These are phyloP conservation scores for Fusarium sp. DNA, from an alignment of 2,329 filamentous ascomycete species.

Conservation along the genomic window DNA sequence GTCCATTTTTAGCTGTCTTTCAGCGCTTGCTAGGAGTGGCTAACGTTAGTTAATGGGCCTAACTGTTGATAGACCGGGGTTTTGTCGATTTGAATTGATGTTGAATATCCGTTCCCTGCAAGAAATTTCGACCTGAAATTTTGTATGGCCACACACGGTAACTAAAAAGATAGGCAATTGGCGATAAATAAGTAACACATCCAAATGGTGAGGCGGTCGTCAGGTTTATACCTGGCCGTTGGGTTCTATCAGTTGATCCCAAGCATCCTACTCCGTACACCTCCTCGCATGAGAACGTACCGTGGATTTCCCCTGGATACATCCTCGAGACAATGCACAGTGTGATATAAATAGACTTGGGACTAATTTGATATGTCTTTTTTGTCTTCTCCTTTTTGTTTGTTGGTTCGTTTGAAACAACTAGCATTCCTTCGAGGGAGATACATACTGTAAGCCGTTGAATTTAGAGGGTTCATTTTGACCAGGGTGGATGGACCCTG, in stretches of 20 bases:
- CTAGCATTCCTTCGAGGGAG: not conserved
- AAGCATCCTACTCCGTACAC: conserved; percentile 1
- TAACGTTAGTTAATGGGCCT: not conserved
- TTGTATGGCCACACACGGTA: not conserved
- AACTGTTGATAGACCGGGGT: conserved; percentile 1
- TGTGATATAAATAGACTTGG: not conserved
- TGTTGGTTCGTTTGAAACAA: not conserved
- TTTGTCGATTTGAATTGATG: not conserved
- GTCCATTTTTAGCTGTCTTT: conserved; percentile 38
- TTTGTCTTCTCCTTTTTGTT: not conserved
- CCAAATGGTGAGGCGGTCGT: not conserved
- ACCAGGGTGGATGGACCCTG: conserved; percentile 34
- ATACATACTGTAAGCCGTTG: conserved; percentile 16
- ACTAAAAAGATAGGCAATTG: not conserved
- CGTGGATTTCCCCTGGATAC: conserved; percentile 8
- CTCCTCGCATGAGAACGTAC: conserved; percentile 33
- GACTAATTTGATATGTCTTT: not conserved
- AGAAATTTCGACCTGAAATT: not conserved
- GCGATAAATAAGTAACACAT: not conserved
- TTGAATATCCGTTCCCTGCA: not conserved
- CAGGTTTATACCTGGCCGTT: conserved; percentile 20
- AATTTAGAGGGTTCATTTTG: conserved; percentile 6
- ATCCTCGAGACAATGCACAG: conserved; percentile 6
- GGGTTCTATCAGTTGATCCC: conserved; percentile 9
- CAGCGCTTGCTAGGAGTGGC: conserved; percentile 14